These are phyloP conservation scores for Phialocephala subalpina DNA, from an alignment of 2,329 filamentous ascomycete species.

Conservation along the genomic window DNA sequence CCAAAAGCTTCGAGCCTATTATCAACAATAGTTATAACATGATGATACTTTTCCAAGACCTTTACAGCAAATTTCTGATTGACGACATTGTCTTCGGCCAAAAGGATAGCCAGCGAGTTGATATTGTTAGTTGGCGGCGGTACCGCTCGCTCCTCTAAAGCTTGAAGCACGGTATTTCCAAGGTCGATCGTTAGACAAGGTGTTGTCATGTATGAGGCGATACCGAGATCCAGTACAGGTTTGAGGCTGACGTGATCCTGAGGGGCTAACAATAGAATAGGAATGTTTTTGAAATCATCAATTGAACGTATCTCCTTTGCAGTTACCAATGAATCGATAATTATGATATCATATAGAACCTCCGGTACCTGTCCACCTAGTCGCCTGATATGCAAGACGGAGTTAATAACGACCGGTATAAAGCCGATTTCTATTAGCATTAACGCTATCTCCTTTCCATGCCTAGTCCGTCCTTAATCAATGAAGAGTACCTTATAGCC, in stretches of 20 bases:
- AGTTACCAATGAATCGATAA: constrained; percentile 92
- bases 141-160: constrained; percentile 90
- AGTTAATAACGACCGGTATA: constrained; percentile 83
- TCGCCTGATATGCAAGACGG: constrained; percentile 71
- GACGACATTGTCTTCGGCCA: constrained; percentile 97
- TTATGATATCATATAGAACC: constrained; percentile 96
- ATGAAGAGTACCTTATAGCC: constrained; percentile 94
- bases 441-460: constrained; percentile 75
- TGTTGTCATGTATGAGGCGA: constrained; percentile 98
- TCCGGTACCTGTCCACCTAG: too few species aligned
- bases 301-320: constrained; percentile 83
- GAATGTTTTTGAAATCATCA: constrained; percentile 97
- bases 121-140: constrained; percentile 93
- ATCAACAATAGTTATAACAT: constrained; percentile 89
- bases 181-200: constrained; percentile 94
- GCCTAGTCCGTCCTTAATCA: constrained; percentile 85
- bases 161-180: constrained; percentile 94
- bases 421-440: constrained; percentile 85
- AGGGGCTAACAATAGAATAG: constrained; percentile 90
- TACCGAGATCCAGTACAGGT: constrained; percentile 91
- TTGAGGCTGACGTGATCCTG: constrained; percentile 91
- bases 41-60: constrained; percentile 96
- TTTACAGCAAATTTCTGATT: constrained; percentile 97
- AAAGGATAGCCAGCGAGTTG: constrained; percentile 91
- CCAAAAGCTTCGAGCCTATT: constrained; percentile 95